These are phyloP conservation scores for Lipomyces mesembrius DNA, from an alignment of 805 yeast genomes.

Conservation along the genomic window DNA sequence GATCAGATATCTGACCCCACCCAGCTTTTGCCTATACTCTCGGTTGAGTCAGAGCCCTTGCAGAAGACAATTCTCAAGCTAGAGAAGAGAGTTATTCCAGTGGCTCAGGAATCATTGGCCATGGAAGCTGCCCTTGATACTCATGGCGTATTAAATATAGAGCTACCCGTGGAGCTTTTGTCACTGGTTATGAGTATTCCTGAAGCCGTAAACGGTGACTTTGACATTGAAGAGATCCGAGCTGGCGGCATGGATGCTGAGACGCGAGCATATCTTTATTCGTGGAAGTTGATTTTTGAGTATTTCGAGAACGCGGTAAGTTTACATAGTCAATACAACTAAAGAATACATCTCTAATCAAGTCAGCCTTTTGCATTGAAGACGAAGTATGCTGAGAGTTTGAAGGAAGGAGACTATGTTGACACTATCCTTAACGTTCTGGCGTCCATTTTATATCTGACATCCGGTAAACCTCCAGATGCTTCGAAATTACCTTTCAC, in stretches of 20 bases:
- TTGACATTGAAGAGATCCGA: conserved; percentile 14
- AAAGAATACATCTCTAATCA: not conserved
- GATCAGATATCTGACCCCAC: conserved; percentile 19
- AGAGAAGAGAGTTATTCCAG: conserved; percentile 49
- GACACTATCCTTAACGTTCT: conserved; percentile 57
- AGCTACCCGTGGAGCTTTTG: conserved; percentile 53
- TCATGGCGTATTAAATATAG: conserved; percentile 39
- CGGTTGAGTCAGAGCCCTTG: conserved; percentile 36
- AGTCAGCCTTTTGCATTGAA: conserved; percentile 59
- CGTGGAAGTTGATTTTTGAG: conserved; percentile 67
- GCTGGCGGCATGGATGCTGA: conserved; percentile 18
- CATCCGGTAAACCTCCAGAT: conserved; percentile 35
- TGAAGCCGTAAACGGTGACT: conserved; percentile 16
- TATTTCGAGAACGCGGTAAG: conserved; percentile 62
- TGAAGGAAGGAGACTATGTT: conserved; percentile 57
- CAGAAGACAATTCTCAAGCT: conserved; percentile 51
- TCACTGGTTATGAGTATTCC: conserved; percentile 39
- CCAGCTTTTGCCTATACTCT: conserved; percentile 26
- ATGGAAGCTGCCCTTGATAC: conserved; percentile 46
- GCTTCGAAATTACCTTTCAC: conserved; percentile 38
- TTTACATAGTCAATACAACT: not conserved
- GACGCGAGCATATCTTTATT: conserved; percentile 57
- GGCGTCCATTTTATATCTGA: conserved; percentile 53
- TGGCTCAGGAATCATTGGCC: conserved; percentile 57
- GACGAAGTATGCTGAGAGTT: conserved; percentile 60